Base-by-base conservation (phyloP, 106 monocot genomes). In the Phalaenopsis equestris region DNA sequence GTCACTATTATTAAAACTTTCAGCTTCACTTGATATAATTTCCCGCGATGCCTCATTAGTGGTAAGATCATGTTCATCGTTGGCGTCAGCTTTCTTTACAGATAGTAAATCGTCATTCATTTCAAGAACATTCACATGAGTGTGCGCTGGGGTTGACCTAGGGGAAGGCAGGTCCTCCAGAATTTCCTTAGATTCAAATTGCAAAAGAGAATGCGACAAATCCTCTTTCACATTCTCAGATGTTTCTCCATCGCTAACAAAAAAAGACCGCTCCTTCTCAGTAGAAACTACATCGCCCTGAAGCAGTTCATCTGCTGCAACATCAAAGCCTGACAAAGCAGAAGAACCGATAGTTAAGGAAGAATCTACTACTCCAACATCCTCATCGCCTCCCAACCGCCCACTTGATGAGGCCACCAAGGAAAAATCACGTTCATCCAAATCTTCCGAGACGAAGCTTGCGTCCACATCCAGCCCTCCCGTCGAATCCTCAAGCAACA, bases 1-100 rank as follows among this genome's bases (percentile, higher is more conserved):
- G 79, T 84, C 87, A 41, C 30, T 43, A 79, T 21, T 47, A 57
- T 84, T 78, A 57, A 16, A 58, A 42, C 81, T 67, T 57, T 82
- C 77, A 64, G 23, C 73, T 73, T 80, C 73, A 39, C 17, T 14
- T 42, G 55, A 42, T 18, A 24, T 15, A 12, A 67, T 77, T 86
- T 77, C 68, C 2, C 30, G 17, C 18, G 56, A 39, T 7, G 41
- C 56, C 48, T 80, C 80, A 61, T 74, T 39, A 65, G 19, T 46
- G 16, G 39, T 41, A 36, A 43, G 38, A 14, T 42, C 10, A 47
- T 38, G 19, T 24, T 86, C 79, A 56, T 49, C 70, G 70, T 37
- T 42, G 30, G 21, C 16, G 65, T 42, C 73, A 43, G 41, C 45
- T 6, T 75, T 79, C 23, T 79, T 72, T 41, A 48, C 47, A 74